These are phyloP conservation scores for Pseudonitzschia multiseries DNA, from an alignment of 108 stramenopile species.

Conservation along the genomic window DNA sequence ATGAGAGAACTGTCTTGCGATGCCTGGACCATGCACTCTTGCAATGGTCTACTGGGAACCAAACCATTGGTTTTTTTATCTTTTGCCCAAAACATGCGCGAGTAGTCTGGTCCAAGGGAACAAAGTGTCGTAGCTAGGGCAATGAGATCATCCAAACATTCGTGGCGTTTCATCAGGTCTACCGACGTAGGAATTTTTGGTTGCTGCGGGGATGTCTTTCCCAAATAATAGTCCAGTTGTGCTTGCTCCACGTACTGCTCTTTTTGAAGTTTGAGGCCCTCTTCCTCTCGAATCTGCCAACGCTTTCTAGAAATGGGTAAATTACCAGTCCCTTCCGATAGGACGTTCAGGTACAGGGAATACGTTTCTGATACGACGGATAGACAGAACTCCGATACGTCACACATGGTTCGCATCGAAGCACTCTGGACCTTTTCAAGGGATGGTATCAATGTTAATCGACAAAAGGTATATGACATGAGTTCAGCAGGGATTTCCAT, in stretches of 20 bases:
- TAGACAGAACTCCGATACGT: constrained; percentile 63
- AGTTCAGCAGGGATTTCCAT: constrained; percentile 51
- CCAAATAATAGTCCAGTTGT: constrained; percentile 61
- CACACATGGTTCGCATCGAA: constrained; percentile 15
- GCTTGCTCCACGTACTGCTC: constrained; percentile 50
- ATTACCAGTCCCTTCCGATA: constrained; percentile 43
- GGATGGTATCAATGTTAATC: constrained; percentile 60
- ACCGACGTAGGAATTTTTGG: constrained; percentile 50
- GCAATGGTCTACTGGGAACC: constrained; percentile 49
- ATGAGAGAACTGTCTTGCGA: constrained; percentile 52
- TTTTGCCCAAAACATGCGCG: constrained; percentile 62
- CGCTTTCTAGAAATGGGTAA: constrained; percentile 67
- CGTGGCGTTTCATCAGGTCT: constrained; percentile 76
- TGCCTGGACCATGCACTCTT: constrained; percentile 48
- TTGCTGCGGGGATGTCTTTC: constrained; percentile 21
- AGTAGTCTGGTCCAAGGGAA: constrained; percentile 50
- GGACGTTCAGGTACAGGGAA: constrained; percentile 59
- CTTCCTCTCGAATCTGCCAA: constrained; percentile 68
- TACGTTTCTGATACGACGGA: constrained; percentile 66
- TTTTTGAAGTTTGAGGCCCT: constrained; percentile 53
- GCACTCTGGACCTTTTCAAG: constrained; percentile 34
- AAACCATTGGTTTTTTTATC: constrained; percentile 28
- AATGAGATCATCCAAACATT: constrained; percentile 84
- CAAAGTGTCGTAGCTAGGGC: constrained; percentile 67
- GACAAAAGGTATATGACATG: constrained; percentile 73